phyloP scores from a whole-genome alignment of 805 yeast species.

The Starmerella tilneyi region DNA sequence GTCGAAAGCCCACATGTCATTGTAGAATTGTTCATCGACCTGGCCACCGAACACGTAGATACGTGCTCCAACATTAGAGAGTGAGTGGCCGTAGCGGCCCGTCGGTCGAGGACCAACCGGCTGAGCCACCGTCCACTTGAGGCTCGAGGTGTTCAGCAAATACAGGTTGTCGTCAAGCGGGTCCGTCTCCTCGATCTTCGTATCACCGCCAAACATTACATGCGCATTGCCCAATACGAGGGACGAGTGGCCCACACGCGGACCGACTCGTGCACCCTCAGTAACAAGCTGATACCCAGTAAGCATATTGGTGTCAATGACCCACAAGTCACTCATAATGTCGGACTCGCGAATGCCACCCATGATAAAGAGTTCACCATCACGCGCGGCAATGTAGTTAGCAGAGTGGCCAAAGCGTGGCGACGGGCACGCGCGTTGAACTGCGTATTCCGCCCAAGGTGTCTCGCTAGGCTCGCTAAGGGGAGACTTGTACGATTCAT shows the following conservation, averaged over 20 bases:
- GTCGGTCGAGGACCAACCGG: slow-evolving; percentile 68
- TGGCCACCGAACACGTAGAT: slow-evolving; percentile 93
- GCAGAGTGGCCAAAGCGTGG: slow-evolving; percentile 93
- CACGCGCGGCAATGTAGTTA: slow-evolving; percentile 62
- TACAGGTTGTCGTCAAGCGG: slow-evolving; percentile 83
- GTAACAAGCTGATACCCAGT: slow-evolving; percentile 53
- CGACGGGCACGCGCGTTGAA: slow-evolving; percentile 56
- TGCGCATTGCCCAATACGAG: slow-evolving; percentile 90
- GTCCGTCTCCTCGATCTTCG: slow-evolving; percentile 55
- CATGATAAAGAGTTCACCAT: slow-evolving; percentile 75
- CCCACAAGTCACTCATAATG: slow-evolving; percentile 95
- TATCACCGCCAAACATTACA: slow-evolving; percentile 94
- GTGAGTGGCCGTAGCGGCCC: slow-evolving; percentile 91
- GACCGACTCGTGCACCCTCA: slow-evolving; percentile 64
- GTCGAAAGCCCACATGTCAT: slow-evolving; percentile 79
- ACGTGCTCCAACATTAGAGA: slow-evolving; percentile 55
- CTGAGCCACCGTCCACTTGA: slow-evolving; percentile 69
- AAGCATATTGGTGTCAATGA: slow-evolving; percentile 45
- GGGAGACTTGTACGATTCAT: slow-evolving; percentile 12
- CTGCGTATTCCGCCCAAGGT: slow-evolving; percentile 31
- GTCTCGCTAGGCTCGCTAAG: slow-evolving; percentile 23
- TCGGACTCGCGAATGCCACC: slow-evolving; percentile 91
- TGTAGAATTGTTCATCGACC: slow-evolving; percentile 67
- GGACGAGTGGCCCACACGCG: slow-evolving; percentile 92
- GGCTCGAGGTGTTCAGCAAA: slow-evolving; percentile 67